phyloP scores from a whole-genome alignment of 805 yeast genomes.

The Blastobotrys attinorum region DNA sequence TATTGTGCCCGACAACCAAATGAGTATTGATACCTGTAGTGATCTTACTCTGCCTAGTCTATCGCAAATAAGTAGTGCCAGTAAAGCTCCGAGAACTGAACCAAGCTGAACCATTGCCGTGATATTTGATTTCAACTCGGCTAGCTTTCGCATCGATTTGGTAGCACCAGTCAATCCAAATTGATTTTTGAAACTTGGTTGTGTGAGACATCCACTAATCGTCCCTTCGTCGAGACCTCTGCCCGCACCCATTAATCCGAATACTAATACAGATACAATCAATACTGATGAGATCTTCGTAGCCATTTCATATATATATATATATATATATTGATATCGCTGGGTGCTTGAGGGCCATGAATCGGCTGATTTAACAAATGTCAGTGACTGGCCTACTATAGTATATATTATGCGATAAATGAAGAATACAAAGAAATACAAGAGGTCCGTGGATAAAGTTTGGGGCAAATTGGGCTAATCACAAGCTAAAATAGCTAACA shows the following conservation, averaged over 20 bases:
- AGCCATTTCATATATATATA: background rate
- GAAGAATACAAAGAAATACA: background rate
- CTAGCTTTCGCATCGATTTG: slow-evolving; percentile 32
- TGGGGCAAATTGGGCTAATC: no score
- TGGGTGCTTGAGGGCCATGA: no score
- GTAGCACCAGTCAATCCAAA: slow-evolving; percentile 38
- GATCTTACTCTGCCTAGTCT: slow-evolving; percentile 44
- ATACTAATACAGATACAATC: slow-evolving; percentile 31
- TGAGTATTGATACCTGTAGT: slow-evolving; percentile 35
- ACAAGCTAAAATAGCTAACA: no score
- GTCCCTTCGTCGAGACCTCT: slow-evolving; percentile 54
- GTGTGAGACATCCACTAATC: slow-evolving; percentile 40
- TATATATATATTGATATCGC: background rate
- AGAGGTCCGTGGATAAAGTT: no score
- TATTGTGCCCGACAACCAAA: slow-evolving; percentile 40
- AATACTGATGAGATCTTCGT: background rate
- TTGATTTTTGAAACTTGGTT: slow-evolving; percentile 33
- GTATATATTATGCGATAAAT: background rate
- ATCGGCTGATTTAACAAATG: no score
- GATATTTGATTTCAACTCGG: slow-evolving; percentile 44
- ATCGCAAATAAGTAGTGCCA: slow-evolving; percentile 43
- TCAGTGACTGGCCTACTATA: no score
- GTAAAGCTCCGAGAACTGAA: slow-evolving; percentile 44
- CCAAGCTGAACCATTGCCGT: slow-evolving; percentile 54
- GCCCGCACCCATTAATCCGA: slow-evolving; percentile 49